phyloP scores from a whole-genome alignment of 2,329 filamentous ascomycete species.

The Aureobasidium leucospermi region DNA sequence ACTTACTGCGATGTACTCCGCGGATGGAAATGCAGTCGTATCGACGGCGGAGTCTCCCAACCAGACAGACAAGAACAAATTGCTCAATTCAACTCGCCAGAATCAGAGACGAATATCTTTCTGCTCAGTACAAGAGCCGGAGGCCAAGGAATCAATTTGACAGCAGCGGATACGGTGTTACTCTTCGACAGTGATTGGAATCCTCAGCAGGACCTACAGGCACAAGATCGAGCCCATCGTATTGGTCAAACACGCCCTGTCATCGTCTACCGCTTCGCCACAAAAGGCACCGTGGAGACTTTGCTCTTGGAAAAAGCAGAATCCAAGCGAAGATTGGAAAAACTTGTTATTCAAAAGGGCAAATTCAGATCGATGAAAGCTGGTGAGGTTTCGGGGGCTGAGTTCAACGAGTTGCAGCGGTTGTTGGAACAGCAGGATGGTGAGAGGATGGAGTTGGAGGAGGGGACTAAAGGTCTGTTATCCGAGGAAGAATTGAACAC shows the following conservation, averaged over 20 bases:
- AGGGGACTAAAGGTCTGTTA: slow-evolving; percentile 58
- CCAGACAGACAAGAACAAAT: slow-evolving; percentile 44
- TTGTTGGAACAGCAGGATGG: slow-evolving; percentile 57
- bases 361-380: slow-evolving; percentile 54
- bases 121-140: slow-evolving; percentile 84
- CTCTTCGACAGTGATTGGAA: slow-evolving; percentile 92
- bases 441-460: slow-evolving; percentile 40
- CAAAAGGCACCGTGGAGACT: slow-evolving; percentile 87
- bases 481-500: slow-evolving; percentile 69
- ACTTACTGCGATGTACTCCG: slow-evolving; percentile 77
- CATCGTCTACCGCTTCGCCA: slow-evolving; percentile 87
- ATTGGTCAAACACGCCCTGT: slow-evolving; percentile 92
- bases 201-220: slow-evolving; percentile 92
- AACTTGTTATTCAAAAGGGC: slow-evolving; percentile 91
- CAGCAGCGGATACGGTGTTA: slow-evolving; percentile 84
- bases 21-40: slow-evolving; percentile 75
- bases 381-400: slow-evolving; percentile 40
- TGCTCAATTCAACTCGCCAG: slow-evolving; percentile 39
- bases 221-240: slow-evolving; percentile 88
- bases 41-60: slow-evolving; percentile 82
- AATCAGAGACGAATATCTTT: slow-evolving; percentile 57
- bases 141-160: slow-evolving; percentile 91
- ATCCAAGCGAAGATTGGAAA: slow-evolving; percentile 84
- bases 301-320: slow-evolving; percentile 79
- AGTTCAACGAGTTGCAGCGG: slow-evolving; percentile 41